Conservation (phyloP, 345 rosid genomes). For the Rhizophora apiculata region DNA sequence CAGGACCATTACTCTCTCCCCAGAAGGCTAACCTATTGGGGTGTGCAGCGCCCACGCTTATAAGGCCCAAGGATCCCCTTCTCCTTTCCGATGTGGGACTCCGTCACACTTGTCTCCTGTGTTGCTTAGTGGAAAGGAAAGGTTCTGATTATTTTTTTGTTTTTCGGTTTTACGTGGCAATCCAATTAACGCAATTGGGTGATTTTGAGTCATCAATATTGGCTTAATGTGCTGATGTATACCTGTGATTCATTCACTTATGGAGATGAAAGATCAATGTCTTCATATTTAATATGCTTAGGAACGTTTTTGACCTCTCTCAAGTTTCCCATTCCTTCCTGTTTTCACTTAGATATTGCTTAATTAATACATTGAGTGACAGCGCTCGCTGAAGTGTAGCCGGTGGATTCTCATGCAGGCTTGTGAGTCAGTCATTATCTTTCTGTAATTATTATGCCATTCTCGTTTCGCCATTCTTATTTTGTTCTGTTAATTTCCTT, state of each 20-base stretch:
- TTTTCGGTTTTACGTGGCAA: background rate
- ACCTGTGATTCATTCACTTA: background rate
- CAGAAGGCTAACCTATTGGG: too few relatives aligned
- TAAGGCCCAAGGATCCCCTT: too few relatives aligned
- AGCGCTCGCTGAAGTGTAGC: constrained; percentile 86
- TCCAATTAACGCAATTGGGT: background rate
- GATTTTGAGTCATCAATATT: background rate
- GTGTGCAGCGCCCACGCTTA: too few relatives aligned
- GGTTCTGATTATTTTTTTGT: background rate
- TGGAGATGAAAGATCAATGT: background rate
- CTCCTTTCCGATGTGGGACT: too few relatives aligned
- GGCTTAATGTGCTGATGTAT: background rate
- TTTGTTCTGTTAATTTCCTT: background rate
- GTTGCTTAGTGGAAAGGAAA: background rate
- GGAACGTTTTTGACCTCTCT: background rate
- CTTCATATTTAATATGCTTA: background rate
- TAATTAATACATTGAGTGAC: constrained; percentile 81
- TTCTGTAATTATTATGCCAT: background rate
- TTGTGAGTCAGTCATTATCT: constrained; percentile 39
- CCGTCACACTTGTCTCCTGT: too few relatives aligned
- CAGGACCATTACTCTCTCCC: too few relatives aligned
- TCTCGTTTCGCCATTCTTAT: background rate
- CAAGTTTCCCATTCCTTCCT: background rate
- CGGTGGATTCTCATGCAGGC: constrained; percentile 69
- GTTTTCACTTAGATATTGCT: constrained; percentile 56